These are phyloP conservation scores for Lentinus tigrinus DNA, from an alignment of 768 basidiomycete species.

Conservation along the genomic window DNA sequence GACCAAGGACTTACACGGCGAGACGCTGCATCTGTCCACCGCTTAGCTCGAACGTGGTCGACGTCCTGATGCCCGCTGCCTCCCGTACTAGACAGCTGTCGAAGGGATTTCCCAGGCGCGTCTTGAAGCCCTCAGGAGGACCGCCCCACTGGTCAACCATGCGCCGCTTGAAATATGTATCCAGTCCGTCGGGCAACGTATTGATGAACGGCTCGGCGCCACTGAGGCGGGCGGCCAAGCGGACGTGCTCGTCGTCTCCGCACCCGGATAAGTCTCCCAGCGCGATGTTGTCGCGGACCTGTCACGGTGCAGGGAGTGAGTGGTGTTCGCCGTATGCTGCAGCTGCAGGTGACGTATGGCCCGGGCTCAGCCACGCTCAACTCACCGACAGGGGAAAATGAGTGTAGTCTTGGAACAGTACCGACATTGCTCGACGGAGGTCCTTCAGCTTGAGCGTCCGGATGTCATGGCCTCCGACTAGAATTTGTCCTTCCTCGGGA, in stretches of 20 bases:
- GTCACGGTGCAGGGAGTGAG: background rate
- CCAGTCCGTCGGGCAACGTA: constrained; percentile 59
- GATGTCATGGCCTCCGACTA: constrained; percentile 61
- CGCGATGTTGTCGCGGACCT: constrained; percentile 77
- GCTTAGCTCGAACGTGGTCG: constrained; percentile 1
- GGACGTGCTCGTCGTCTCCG: constrained; percentile 51
- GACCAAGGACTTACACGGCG: constrained; percentile 2
- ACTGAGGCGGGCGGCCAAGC: constrained; percentile 64
- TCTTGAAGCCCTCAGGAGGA: constrained; percentile 59
- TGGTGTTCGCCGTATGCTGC: too few relatives aligned
- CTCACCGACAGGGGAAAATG: constrained; percentile 72
- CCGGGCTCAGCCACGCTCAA: too few relatives aligned
- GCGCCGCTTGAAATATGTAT: constrained; percentile 69
- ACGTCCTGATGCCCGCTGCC: constrained; percentile 39
- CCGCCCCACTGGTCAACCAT: constrained; percentile 63
- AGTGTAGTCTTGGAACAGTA: constrained; percentile 81
- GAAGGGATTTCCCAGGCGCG: constrained; percentile 55
- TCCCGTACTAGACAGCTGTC: constrained; percentile 44
- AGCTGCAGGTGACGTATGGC: too few relatives aligned
- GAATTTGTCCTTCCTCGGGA: constrained; percentile 62
- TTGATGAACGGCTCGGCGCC: constrained; percentile 66
- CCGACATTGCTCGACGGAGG: constrained; percentile 59
- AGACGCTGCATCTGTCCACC: constrained; percentile 2
- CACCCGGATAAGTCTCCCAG: constrained; percentile 61
- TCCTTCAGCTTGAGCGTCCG: constrained; percentile 55